Percentiles rank a stretch among this genome's conserved stretches.
Evolutionary conservation across 1,139 yeast genomes (phyloP).

Genomic region (Trichomonascaceae sp.): DNA sequence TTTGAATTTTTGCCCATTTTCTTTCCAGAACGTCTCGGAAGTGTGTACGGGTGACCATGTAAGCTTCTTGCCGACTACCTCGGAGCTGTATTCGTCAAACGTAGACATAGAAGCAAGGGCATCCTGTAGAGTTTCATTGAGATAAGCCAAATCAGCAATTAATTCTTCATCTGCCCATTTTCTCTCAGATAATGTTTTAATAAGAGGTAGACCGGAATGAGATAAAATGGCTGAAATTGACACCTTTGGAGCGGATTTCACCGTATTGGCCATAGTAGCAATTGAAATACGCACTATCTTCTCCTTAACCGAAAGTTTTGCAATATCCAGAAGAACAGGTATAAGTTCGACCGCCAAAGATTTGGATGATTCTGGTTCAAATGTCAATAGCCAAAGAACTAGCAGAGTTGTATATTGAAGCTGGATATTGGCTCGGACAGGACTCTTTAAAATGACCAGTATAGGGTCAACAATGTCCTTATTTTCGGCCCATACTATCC

Average conservation of each 20-base stretch:
- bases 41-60: slow-evolving; percentile 94
- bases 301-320: slow-evolving; percentile 82
- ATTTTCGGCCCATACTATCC: slow-evolving; percentile 46
- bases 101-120: slow-evolving; percentile 79
- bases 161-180: slow-evolving; percentile 96
- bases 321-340: slow-evolving; percentile 55
- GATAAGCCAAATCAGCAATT: slow-evolving; percentile 57
- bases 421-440: slow-evolving; percentile 61
- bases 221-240: slow-evolving; percentile 67
- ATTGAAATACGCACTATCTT: slow-evolving; percentile 80
- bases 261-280: slow-evolving; percentile 53
- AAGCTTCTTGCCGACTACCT: slow-evolving; percentile 68
- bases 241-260: slow-evolving; percentile 31
- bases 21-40: slow-evolving; percentile 83
- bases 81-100: slow-evolving; percentile 86
- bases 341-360: slow-evolving; percentile 43
- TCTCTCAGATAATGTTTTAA: slow-evolving; percentile 68
- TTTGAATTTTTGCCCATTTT: slow-evolving; percentile 69
- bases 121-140: slow-evolving; percentile 57
- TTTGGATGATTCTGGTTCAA: slow-evolving; percentile 51
- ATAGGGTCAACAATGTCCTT: slow-evolving; percentile 9
- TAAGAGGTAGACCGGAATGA: slow-evolving; percentile 66
- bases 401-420: slow-evolving; percentile 75
- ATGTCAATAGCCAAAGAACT: slow-evolving; percentile 79
- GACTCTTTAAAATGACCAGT: slow-evolving; percentile 38